Conservation (phyloP, 2,329 filamentous ascomycete species). For the Colletotrichum zoysiae region DNA sequence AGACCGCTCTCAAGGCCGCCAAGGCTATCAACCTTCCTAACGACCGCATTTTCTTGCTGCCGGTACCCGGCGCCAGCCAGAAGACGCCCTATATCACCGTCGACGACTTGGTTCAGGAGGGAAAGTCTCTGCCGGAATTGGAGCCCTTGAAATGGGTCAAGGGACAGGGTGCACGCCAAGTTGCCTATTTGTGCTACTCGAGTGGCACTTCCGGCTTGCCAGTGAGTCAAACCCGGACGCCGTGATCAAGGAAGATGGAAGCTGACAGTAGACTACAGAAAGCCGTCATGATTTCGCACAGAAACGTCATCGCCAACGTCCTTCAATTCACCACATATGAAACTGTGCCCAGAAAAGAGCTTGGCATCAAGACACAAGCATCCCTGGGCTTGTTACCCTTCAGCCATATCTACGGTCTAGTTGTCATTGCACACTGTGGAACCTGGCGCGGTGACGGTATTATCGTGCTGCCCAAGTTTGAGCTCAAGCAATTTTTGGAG, state of each 20-base stretch:
- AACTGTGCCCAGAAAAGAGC: conserved; percentile 51
- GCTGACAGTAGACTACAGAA: conserved; percentile 62
- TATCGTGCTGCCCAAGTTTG: conserved; percentile 81
- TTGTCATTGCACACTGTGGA: conserved; percentile 75
- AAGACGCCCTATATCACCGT: conserved; percentile 72
- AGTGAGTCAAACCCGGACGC: conserved; percentile 56
- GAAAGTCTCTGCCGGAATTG: conserved; percentile 65
- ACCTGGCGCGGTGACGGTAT: conserved; percentile 80
- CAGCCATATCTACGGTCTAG: conserved; percentile 85
- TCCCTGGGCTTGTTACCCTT: conserved; percentile 80
- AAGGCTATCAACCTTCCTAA: conserved; percentile 70
- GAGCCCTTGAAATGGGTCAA: conserved; percentile 70
- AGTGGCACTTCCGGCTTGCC: conserved; percentile 84
- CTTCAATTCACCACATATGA: conserved; percentile 69
- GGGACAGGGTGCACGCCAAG: conserved; percentile 75
- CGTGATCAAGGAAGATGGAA: neutral
- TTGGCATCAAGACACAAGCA: conserved; percentile 57
- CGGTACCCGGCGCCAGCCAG: conserved; percentile 70
- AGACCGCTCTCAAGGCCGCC: conserved; percentile 72
- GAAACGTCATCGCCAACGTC: conserved; percentile 82
- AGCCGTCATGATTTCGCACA: conserved; percentile 86
- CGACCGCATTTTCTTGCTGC: conserved; percentile 75
- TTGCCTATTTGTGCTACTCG: conserved; percentile 83
- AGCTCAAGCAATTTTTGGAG: conserved; percentile 73
- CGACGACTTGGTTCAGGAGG: conserved; percentile 74